Evolutionary conservation across 352 stramenopile genomes (phyloP).

Genomic region (Phytophthora ohioensis): DNA sequence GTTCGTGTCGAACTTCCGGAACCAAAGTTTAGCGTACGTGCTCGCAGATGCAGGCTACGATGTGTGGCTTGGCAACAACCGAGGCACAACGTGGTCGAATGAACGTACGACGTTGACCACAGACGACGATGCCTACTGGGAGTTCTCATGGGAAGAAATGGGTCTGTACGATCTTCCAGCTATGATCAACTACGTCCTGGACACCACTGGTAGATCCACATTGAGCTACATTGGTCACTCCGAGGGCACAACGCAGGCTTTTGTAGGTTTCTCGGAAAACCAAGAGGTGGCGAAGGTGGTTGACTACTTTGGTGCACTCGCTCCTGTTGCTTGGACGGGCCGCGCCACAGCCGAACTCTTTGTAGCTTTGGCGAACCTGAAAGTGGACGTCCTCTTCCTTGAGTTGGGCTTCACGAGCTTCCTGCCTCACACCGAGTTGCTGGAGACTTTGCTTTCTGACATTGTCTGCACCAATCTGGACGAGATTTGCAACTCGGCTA

Average conservation of each 20-base stretch:
- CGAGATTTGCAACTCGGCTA: slow-evolving; percentile 50
- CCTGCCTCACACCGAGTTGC: slow-evolving; percentile 34
- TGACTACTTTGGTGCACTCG: slow-evolving; percentile 68
- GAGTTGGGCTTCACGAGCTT: slow-evolving; percentile 50
- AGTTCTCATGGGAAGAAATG: slow-evolving; percentile 73
- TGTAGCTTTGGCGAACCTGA: slow-evolving; percentile 40
- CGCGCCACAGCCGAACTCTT: slow-evolving; percentile 47
- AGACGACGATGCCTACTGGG: slow-evolving; percentile 59
- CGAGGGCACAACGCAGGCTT: slow-evolving; percentile 72
- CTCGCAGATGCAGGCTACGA: slow-evolving; percentile 70
- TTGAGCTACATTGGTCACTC: slow-evolving; percentile 72
- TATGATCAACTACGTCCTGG: slow-evolving; percentile 70
- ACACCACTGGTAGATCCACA: slow-evolving; percentile 41
- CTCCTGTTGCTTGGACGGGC: slow-evolving; percentile 55
- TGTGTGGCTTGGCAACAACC: slow-evolving; percentile 79
- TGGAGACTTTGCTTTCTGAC: slow-evolving; percentile 36
- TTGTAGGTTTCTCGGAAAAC: slow-evolving; percentile 61
- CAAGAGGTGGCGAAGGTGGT: slow-evolving; percentile 68
- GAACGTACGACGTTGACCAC: slow-evolving; percentile 55
- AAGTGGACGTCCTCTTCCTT: slow-evolving; percentile 52
- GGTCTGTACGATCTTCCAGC: slow-evolving; percentile 64
- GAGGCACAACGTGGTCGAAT: slow-evolving; percentile 71
- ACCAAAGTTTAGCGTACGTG: slow-evolving; percentile 66
- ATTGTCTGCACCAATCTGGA: slow-evolving; percentile 52
- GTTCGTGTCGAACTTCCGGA: slow-evolving; percentile 67